phyloP scores from a whole-genome alignment of 257 asterid genomes.

The Scutellaria baicalensis region DNA sequence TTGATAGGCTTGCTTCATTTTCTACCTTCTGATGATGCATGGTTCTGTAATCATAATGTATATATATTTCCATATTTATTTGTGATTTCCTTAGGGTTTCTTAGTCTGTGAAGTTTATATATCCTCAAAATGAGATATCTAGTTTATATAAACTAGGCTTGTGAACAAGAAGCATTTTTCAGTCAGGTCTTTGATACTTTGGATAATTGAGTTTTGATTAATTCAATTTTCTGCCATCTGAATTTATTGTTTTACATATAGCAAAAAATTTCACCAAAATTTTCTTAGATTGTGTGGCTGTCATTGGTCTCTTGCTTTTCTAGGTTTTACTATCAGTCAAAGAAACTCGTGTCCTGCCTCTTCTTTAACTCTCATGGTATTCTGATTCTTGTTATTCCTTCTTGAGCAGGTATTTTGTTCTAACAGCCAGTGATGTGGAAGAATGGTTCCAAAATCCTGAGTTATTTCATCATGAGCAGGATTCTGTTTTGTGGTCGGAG shows the following conservation, averaged over 20 bases:
- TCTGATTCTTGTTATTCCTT: constrained; percentile 25
- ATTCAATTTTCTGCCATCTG: background rate
- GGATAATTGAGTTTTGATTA: background rate
- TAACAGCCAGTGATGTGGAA: constrained; percentile 78
- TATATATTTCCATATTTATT: background rate
- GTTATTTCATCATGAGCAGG: constrained; percentile 93
- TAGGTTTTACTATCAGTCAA: background rate
- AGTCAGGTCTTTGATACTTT: background rate
- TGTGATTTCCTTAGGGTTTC: background rate
- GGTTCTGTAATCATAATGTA: background rate
- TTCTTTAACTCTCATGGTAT: constrained; percentile 4
- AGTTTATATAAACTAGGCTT: background rate
- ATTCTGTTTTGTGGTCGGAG: constrained; percentile 88
- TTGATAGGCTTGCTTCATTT: background rate
- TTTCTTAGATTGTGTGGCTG: background rate
- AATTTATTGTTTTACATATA: background rate
- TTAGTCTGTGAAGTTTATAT: background rate
- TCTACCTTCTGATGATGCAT: constrained; percentile 1
- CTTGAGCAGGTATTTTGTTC: constrained; percentile 80
- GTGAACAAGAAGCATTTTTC: background rate
- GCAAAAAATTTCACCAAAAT: background rate
- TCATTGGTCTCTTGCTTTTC: background rate
- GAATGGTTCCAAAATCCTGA: constrained; percentile 93
- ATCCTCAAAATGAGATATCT: background rate
- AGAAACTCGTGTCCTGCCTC: background rate